phyloP scores from a whole-genome alignment of 306 rosid genomes.

The Rosa persica region DNA sequence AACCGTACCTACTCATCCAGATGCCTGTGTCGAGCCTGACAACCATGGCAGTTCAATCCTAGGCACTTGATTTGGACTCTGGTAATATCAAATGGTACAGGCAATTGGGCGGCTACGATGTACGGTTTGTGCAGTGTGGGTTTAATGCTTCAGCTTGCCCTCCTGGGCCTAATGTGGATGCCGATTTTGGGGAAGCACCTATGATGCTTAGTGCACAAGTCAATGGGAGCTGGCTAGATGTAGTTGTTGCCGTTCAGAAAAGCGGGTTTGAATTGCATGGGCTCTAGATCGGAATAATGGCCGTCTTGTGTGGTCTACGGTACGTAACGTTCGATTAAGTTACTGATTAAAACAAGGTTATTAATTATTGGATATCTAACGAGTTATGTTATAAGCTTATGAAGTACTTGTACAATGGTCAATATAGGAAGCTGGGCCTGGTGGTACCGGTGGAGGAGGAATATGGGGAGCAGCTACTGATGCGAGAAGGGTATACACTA shows the following conservation, averaged over 20 bases:
- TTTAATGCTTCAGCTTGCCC: slow-evolving; percentile 44
- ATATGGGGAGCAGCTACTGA: slow-evolving; percentile 60
- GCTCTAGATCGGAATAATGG: slow-evolving; percentile 57
- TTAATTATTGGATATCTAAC: not conserved
- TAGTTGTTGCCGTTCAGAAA: slow-evolving; percentile 60
- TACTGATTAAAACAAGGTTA: not conserved
- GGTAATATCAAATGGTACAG: slow-evolving; percentile 51
- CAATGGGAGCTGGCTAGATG: slow-evolving; percentile 36
- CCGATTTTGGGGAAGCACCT: slow-evolving; percentile 65
- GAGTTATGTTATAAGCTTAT: not conserved
- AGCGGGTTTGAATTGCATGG: slow-evolving; percentile 71
- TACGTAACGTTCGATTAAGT: not conserved
- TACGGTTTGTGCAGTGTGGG: slow-evolving; percentile 49
- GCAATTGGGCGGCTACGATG: slow-evolving; percentile 69
- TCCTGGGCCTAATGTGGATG: slow-evolving; percentile 45
- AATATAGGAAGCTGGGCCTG: slow-evolving; percentile 51
- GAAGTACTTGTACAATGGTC: too few species aligned
- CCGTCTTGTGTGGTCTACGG: slow-evolving; percentile 41
- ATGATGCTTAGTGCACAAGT: slow-evolving; percentile 36
- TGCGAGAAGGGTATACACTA: slow-evolving; percentile 44
- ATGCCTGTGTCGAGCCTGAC: slow-evolving; percentile 53
- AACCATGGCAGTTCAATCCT: slow-evolving; percentile 62
- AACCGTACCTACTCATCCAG: slow-evolving; percentile 28
- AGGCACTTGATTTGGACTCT: slow-evolving; percentile 56
- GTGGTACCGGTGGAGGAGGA: slow-evolving; percentile 38